A percentile compares a stretch with the other conserved stretches of the same genome.
Conservation (phyloP, 202 grass and related monocot species). For the Carex arenaria region DNA sequence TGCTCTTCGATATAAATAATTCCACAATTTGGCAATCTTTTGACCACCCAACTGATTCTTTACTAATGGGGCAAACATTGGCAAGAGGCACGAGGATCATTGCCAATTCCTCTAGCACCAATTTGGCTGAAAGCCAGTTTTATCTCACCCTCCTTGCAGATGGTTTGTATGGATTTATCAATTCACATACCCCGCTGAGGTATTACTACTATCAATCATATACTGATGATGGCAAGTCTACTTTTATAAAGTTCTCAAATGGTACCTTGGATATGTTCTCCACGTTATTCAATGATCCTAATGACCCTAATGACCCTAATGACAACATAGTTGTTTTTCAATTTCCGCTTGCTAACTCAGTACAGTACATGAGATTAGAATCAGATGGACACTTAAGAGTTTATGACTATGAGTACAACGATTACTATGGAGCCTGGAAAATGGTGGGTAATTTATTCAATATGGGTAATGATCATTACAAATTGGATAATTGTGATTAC, state of each 20-base stretch:
- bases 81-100: constrained; percentile 13
- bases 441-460: constrained; percentile 21
- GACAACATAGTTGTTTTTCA: too few relatives aligned
- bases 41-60: constrained; percentile 34
- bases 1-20: constrained; percentile 33
- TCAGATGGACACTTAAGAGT: constrained; percentile 37
- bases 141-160: constrained; percentile 13
- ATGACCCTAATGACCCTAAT: too few relatives aligned
- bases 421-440: too few relatives aligned
- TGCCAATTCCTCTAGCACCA: constrained; percentile 8
- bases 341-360: too few relatives aligned
- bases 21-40: constrained; percentile 32
- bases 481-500: constrained; percentile 24
- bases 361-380: constrained; percentile 30
- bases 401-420: background rate
- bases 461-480: background rate
- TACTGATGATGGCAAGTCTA: background rate
- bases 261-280: background rate
- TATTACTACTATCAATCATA: background rate
- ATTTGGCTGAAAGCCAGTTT: constrained; percentile 17
- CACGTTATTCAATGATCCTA: background rate
- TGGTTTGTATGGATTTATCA: constrained; percentile 18
- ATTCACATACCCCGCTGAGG: background rate
- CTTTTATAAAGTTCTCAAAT: background rate
- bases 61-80: constrained; percentile 29